Percentiles rank a stretch among this genome's conserved stretches.
Conservation (phyloP, 768 basidiomycete genomes). For the Baorangia bicolor region DNA sequence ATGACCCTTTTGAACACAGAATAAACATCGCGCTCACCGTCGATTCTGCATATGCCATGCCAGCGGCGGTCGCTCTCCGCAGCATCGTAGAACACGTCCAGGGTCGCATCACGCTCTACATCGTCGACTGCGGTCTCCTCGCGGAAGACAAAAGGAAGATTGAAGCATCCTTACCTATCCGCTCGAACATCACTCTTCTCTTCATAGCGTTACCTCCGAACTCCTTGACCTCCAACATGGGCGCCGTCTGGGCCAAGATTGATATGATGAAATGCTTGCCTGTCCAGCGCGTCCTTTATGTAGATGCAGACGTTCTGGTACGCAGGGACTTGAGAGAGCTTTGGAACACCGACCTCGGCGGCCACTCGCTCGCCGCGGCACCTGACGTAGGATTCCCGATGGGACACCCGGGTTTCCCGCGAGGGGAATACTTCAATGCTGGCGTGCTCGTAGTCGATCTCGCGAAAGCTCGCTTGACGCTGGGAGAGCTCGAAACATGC, state of each 20-base stretch:
- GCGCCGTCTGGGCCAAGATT: no score
- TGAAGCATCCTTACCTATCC: constrained; percentile 25
- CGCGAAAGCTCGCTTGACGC: constrained; percentile 31
- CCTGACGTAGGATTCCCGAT: constrained; percentile 51
- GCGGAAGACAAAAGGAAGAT: constrained; percentile 36
- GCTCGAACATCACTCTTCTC: constrained; percentile 36
- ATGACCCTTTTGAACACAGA: constrained; percentile 40
- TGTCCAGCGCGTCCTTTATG: no score
- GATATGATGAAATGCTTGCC: no score
- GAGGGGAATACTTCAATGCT: constrained; percentile 58
- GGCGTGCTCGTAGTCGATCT: constrained; percentile 55
- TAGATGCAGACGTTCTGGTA: no score
- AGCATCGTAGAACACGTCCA: constrained; percentile 38
- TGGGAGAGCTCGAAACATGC: constrained; percentile 27
- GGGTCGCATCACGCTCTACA: constrained; percentile 46
- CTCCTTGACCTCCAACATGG: no score
- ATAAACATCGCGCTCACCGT: constrained; percentile 48
- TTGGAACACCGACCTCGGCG: no score
- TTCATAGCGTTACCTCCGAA: no score
- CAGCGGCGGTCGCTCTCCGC: constrained; percentile 47
- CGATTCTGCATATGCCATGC: constrained; percentile 46
- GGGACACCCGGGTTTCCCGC: constrained; percentile 50
- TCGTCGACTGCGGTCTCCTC: constrained; percentile 47
- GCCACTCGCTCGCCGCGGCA: no score
- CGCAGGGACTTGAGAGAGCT: no score